Evolutionary conservation across 2,329 filamentous ascomycete genomes (phyloP), one percentile per base, ranked within the genome.

Genomic region (Aschersonia sp.): DNA sequence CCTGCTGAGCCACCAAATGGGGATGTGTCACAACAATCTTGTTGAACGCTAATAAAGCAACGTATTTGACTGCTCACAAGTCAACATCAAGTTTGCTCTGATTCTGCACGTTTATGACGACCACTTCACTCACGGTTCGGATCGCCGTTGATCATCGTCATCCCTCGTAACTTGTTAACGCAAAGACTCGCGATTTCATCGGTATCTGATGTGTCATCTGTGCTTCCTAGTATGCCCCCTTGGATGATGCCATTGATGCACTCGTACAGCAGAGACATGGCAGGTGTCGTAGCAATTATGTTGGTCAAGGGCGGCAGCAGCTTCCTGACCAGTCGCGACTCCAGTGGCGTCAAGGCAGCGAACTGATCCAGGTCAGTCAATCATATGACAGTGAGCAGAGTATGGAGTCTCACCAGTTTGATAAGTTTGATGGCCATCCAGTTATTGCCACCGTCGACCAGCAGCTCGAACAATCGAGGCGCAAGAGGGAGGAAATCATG

Each of bases 361-460:
- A 98, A 98, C 84, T 94, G 58, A 31, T 10, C 2, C 10, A 14
- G 45, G 12, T 43, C 11, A 37, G 47, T 45, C 35, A 68, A 77
- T 55, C 63, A 22, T 14, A 10, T 48, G 31, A 5, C 14, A 30
- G 22, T 44, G 10, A 30, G 14, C 39, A 39, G 32, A 35, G 11
- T 11, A 32, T 30, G 7, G 32, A 7, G 5, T 41, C 41, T 30
- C 14, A 90, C 87, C 52, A 98, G 75, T 67, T 98, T 98, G 63
- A 98, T 97, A 52, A 98, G 79, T 63, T 98, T 98, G 62, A 98
- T 98, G 50, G 89, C 89, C 90, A 98, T 97, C 92, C 92, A 98
- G 65, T 98, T 98, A 65, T 98, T 97, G 39, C 84, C 84, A 48
- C 88, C 83, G 51, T 94, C 84, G 10, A 95, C 89, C 30, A 98